Percentiles rank a stretch among this genome's conserved stretches.
phyloP scores from a whole-genome alignment of 2,329 filamentous ascomycete genomes.

The Lachnellula occidentalis region DNA sequence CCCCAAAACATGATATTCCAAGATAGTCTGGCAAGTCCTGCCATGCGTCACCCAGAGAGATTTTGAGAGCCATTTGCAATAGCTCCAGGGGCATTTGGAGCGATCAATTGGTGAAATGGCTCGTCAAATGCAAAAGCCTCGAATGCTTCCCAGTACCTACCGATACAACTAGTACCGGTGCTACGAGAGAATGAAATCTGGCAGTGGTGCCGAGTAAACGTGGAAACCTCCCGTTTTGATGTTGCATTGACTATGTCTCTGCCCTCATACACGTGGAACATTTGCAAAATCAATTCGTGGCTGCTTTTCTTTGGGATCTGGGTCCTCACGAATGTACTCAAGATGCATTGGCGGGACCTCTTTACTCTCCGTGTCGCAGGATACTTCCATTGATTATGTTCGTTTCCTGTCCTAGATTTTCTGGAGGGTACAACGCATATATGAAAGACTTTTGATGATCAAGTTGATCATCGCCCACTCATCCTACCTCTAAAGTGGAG shows the following conservation, averaged over 20 bases:
- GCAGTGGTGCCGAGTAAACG: too few relatives aligned
- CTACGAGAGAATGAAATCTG: too few relatives aligned
- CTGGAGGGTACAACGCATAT: background rate
- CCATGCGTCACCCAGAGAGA: background rate
- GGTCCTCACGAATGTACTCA: background rate
- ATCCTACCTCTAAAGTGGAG: background rate
- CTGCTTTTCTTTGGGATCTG: background rate
- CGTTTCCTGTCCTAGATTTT: background rate
- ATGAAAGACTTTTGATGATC: background rate
- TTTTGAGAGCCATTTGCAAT: background rate
- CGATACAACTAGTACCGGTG: too few relatives aligned
- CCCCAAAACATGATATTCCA: background rate
- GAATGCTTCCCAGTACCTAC: background rate
- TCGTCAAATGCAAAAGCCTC: background rate
- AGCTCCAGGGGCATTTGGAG: background rate
- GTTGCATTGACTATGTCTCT: background rate
- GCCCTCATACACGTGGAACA: background rate
- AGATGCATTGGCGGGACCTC: background rate
- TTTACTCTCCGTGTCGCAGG: background rate
- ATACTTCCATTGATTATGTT: background rate
- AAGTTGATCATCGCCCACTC: background rate
- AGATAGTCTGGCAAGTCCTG: background rate
- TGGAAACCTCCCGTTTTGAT: too few relatives aligned
- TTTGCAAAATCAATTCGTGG: background rate
- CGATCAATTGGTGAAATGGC: background rate